Conservation (phyloP, 176 grass and related monocot genomes). For the Oryza nivara region DNA sequence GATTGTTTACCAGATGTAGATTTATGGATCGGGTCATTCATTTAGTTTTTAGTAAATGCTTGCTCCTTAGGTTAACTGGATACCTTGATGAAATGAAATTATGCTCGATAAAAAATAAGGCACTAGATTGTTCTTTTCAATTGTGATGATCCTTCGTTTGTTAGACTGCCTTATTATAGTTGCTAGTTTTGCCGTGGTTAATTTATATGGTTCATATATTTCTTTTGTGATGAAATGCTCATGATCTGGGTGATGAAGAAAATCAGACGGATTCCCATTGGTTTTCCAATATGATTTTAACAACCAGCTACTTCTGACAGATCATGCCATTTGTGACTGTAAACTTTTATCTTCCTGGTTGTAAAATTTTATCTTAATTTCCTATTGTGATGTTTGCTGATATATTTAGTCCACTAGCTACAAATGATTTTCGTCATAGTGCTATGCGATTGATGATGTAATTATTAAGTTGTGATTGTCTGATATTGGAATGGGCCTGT, state of each 20-base stretch:
- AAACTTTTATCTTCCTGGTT: not conserved
- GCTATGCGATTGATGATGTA: too few relatives aligned
- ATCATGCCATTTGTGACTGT: constrained; percentile 10
- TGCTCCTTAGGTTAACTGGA: not conserved
- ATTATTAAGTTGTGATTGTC: too few relatives aligned
- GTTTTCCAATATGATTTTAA: constrained; percentile 44
- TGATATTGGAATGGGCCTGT: constrained; percentile 1
- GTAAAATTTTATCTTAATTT: not conserved
- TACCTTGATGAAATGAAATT: not conserved
- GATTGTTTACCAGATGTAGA: not conserved
- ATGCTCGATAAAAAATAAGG: not conserved
- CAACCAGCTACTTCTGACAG: constrained; percentile 61
- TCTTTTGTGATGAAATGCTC: not conserved
- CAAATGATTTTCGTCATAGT: not conserved
- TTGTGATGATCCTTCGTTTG: not conserved
- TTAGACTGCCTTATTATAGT: not conserved
- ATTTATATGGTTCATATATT: not conserved
- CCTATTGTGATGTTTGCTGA: not conserved
- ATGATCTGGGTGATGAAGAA: constrained; percentile 56
- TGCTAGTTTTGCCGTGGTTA: not conserved
- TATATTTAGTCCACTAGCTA: not conserved
- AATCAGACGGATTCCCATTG: constrained; percentile 61
- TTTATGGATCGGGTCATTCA: not conserved
- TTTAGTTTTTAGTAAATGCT: not conserved
- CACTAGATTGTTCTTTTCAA: too few relatives aligned